phyloP scores from a whole-genome alignment of 305 asterid species.

The Plantago lanceolata region DNA sequence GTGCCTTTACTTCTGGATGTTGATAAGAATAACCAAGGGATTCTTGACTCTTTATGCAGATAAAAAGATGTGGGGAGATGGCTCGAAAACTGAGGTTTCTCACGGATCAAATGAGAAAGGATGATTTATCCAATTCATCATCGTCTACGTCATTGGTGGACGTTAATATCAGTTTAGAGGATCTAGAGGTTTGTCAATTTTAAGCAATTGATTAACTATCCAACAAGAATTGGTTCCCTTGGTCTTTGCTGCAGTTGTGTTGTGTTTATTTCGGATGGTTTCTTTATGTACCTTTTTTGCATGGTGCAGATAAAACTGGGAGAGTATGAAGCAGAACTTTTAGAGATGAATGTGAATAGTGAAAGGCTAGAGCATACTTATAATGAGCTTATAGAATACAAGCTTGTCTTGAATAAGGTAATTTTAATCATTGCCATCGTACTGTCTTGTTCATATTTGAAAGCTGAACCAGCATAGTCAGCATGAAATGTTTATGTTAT shows the following conservation, averaged over 20 bases:
- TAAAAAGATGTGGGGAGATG: constrained; percentile 59
- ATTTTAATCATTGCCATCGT: constrained; percentile 1
- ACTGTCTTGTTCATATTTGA: background rate
- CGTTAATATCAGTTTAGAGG: constrained; percentile 38
- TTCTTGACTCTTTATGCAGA: constrained; percentile 27
- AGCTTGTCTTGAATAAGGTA: constrained; percentile 55
- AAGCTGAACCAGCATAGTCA: constrained; percentile 5
- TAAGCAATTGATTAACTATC: background rate
- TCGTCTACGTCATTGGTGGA: constrained; percentile 34
- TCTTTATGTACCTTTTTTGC: background rate
- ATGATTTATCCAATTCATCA: constrained; percentile 31
- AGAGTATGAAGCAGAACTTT: constrained; percentile 51
- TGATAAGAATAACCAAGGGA: background rate
- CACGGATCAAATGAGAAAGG: constrained; percentile 47
- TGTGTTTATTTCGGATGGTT: background rate
- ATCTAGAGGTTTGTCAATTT: constrained; percentile 45
- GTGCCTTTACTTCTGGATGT: background rate
- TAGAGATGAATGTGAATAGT: constrained; percentile 53
- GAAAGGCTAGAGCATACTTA: constrained; percentile 45
- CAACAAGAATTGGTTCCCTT: constrained; percentile 9
- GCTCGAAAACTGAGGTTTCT: constrained; percentile 52
- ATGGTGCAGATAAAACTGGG: constrained; percentile 46
- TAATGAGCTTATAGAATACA: constrained; percentile 55
- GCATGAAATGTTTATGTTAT: constrained; percentile 1
- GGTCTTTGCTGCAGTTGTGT: background rate